Base-by-base conservation (phyloP, 179 eudicot genomes). In the Nepenthes alata region DNA sequence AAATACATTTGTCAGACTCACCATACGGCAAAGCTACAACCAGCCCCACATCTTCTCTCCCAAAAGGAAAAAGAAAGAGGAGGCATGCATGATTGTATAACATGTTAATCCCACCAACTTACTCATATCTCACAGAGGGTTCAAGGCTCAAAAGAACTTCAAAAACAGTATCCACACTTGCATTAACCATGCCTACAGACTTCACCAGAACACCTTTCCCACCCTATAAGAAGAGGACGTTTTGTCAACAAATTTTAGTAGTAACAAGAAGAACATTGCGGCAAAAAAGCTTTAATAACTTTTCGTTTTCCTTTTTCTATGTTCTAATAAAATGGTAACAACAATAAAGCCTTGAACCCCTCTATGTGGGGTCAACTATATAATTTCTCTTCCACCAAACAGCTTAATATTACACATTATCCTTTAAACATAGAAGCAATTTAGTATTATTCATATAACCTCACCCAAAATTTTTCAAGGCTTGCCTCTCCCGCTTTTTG, bases 141-240 rank as follows among this genome's bases (percentile, higher is more conserved):
- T 87, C 87, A 76, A 77, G 77, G 70, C 79, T 82, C 78, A 82
- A 62, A 71, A 94, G 75, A 70, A 85, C 82, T 67, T 94, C 94
- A 75, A 94, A 89, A 66, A 80, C 94, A 65, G 89, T 66, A 72
- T 87, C 97, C 34, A 87, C 88, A 71, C 77, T 79, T 15, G 91
- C 87, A 70, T 85, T 86, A 49, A 94, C 80, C 62, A 90, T 85
- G 61, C 82, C 99, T 68, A 90, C 94, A 63, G 97, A 91, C 78
- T 94, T 94, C 78, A 94, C 94, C 66, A 94, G 84, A 63, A 83
- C 77, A 63, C 82, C 78, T 81, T 81, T 90, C 71, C 83, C 82
- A 73, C 65, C 79, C 98, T 91, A 62, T 59, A 78, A 67, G 72
- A n/a, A 57, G 35, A 50, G 12, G 13, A 14, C 44, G 34, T 25